A percentile compares a stretch with the other conserved stretches of the same genome.
Conservation (phyloP, 176 grass and related monocot genomes). For the Aechmea fasciata region DNA sequence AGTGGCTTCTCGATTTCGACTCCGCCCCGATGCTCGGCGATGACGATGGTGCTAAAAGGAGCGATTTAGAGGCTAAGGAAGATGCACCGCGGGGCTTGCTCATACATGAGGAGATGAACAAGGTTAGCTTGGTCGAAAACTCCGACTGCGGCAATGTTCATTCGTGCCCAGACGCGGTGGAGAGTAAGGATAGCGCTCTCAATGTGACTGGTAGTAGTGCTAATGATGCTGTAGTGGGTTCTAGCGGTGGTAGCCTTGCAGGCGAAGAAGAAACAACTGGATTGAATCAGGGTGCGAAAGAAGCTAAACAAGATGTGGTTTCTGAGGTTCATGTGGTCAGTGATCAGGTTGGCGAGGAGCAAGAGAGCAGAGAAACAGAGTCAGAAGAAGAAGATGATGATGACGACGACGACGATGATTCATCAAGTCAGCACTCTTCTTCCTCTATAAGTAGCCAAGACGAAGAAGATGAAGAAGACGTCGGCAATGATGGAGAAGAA, state of each 20-base stretch:
- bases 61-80: constrained; percentile 11
- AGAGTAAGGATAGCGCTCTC: not conserved
- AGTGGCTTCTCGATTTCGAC: constrained; percentile 77
- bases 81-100: not conserved
- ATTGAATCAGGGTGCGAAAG: constrained; percentile 2
- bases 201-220: not conserved
- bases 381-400: constrained; percentile 24
- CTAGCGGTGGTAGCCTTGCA: constrained; percentile 5
- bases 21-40: constrained; percentile 25
- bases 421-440: constrained; percentile 13
- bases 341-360: not conserved
- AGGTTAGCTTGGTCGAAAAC: constrained; percentile 18
- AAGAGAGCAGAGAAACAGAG: constrained; percentile 31
- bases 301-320: constrained; percentile 3
- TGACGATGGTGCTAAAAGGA: not conserved
- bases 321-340: not conserved
- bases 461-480: constrained; percentile 16
- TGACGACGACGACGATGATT: constrained; percentile 2
- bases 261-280: constrained; percentile 12
- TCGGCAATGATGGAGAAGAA: not conserved
- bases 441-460: constrained; percentile 8
- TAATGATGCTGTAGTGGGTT: constrained; percentile 1
- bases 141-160: not conserved
- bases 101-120: constrained; percentile 30
- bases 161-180: not conserved